These are phyloP conservation scores for Lyophyllum atratum DNA, from an alignment of 768 basidiomycete genomes.

Conservation along the genomic window DNA sequence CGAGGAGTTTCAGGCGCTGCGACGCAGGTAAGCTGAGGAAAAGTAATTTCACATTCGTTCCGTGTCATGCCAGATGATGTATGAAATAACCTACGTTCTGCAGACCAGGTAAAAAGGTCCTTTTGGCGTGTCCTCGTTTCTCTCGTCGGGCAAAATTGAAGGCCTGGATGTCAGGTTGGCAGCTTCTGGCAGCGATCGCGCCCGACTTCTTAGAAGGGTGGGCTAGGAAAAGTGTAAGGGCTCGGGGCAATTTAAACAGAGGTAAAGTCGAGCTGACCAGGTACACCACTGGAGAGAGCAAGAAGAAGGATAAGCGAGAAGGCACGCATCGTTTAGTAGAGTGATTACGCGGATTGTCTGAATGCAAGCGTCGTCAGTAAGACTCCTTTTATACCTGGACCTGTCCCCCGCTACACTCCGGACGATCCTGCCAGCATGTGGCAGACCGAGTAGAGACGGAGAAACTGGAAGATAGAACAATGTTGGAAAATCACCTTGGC, in stretches of 20 bases:
- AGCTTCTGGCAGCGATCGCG: constrained; percentile 1
- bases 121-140: constrained; percentile 1
- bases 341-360: neutral
- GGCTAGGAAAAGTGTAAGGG: neutral
- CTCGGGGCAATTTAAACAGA: neutral
- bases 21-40: constrained; percentile 16
- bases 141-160: constrained; percentile 21
- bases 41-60: neutral
- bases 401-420: constrained; percentile 3
- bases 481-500: neutral
- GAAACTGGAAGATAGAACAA: neutral
- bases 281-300: constrained; percentile 4
- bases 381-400: constrained; percentile 4
- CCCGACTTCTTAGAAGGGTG: constrained; percentile 8
- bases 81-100: constrained; percentile 17
- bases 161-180: constrained; percentile 14
- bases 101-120: constrained; percentile 9
- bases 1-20: constrained; percentile 18
- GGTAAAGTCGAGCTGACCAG: neutral
- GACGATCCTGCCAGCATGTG: constrained; percentile 1
- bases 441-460: neutral
- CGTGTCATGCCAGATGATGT: neutral
- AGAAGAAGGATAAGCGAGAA: constrained; percentile 14
- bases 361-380: neutral
- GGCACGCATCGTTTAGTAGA: constrained; percentile 9